phyloP scores from a whole-genome alignment of 768 basidiomycete species.

The Pisolithus microcarpus region DNA sequence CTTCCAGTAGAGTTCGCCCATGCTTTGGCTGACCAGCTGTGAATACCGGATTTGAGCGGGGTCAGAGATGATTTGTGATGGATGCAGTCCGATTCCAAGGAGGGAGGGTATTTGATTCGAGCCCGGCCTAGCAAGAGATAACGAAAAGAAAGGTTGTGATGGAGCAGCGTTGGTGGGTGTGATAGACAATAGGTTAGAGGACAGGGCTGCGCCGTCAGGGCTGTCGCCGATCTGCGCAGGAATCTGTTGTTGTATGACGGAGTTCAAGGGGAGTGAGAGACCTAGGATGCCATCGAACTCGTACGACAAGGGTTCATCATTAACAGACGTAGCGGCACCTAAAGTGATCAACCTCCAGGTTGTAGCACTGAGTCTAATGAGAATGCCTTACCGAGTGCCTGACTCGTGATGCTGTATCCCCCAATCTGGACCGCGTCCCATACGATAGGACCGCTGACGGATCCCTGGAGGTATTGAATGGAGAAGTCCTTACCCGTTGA shows the following conservation, averaged over 20 bases:
- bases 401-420: slow-evolving; percentile 53
- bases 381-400: slow-evolving; percentile 58
- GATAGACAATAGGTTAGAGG: slow-evolving; percentile 67
- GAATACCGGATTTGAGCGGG: slow-evolving; percentile 47
- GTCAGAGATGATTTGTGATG: slow-evolving; percentile 42
- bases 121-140: slow-evolving; percentile 64
- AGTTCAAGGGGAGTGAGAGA: slow-evolving; percentile 66
- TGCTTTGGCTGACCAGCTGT: slow-evolving; percentile 32
- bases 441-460: slow-evolving; percentile 53
- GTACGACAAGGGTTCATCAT: slow-evolving; percentile 48
- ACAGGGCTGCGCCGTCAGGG: slow-evolving; percentile 59
- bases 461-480: slow-evolving; percentile 56
- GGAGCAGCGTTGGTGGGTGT: slow-evolving; percentile 49
- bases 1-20: slow-evolving; percentile 58
- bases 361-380: neutral
- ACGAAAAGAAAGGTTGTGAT: slow-evolving; percentile 54
- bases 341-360: neutral
- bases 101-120: slow-evolving; percentile 47
- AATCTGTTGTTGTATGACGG: slow-evolving; percentile 50
- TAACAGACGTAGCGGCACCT: slow-evolving; percentile 56
- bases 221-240: slow-evolving; percentile 41
- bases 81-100: slow-evolving; percentile 67
- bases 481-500: slow-evolving; percentile 37
- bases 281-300: slow-evolving; percentile 65
- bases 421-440: slow-evolving; percentile 65